A percentile compares a stretch with the other conserved stretches of the same genome.
These are phyloP conservation scores for Diutina catenulata DNA, from an alignment of 1,139 yeast species.

Conservation along the genomic window DNA sequence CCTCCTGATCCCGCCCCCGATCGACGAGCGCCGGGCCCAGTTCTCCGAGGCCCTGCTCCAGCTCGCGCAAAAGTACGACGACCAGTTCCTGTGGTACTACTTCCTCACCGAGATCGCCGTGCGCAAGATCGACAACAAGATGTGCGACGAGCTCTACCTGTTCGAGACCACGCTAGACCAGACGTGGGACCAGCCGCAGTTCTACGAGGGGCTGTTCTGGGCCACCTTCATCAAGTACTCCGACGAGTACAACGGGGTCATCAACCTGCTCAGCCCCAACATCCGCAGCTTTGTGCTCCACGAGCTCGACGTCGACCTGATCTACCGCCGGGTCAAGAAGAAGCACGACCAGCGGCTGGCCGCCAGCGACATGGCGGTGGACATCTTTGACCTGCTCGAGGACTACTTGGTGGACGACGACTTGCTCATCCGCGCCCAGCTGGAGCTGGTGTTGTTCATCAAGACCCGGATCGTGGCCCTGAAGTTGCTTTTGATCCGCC, in stretches of 20 bases:
- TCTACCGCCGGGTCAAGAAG: conserved; percentile 19
- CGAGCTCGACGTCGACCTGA: conserved; percentile 23
- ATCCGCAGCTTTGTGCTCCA: conserved; percentile 24
- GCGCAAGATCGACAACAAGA: conserved; percentile 32
- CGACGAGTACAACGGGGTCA: conserved; percentile 30
- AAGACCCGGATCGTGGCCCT: conserved; percentile 27
- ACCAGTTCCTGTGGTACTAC: conserved; percentile 34
- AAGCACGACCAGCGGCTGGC: conserved; percentile 13
- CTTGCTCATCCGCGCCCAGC: conserved; percentile 21
- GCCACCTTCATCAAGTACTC: conserved; percentile 21
- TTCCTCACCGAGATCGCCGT: conserved; percentile 38
- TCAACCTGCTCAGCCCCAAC: conserved; percentile 24
- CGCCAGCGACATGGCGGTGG: conserved; percentile 7
- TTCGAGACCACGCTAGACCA: conserved; percentile 9
- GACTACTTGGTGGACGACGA: conserved; percentile 27
- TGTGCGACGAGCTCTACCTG: conserved; percentile 28
- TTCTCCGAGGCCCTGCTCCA: conserved; percentile 16
- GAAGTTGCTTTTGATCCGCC: conserved; percentile 23
- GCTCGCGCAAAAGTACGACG: conserved; percentile 22
- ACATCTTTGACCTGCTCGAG: conserved; percentile 17
- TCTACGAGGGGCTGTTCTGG: conserved; percentile 18
- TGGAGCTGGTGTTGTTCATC: conserved; percentile 27
- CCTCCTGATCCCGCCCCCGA: conserved; percentile 26
- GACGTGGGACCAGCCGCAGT: conserved; percentile 20
- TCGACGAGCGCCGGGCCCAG: conserved; percentile 14